These are phyloP conservation scores for Phyllosticta citrichinensis DNA, from an alignment of 2,329 filamentous ascomycete species.

Conservation along the genomic window DNA sequence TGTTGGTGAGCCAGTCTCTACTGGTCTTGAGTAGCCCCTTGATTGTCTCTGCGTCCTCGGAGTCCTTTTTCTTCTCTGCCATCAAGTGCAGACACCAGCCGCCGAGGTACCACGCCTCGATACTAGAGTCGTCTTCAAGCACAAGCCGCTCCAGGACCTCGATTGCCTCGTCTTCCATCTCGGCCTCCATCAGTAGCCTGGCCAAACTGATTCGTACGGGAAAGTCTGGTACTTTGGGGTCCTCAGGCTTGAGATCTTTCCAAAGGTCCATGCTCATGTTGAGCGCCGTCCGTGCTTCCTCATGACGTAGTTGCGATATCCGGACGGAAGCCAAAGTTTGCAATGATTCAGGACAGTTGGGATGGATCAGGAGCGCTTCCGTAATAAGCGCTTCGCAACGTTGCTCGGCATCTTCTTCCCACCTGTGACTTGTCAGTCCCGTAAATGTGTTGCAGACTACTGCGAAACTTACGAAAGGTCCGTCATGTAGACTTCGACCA, in stretches of 20 bases:
- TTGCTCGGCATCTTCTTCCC: constrained; percentile 81
- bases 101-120: constrained; percentile 94
- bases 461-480: constrained; percentile 61
- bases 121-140: constrained; percentile 81
- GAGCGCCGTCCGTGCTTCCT: constrained; percentile 73
- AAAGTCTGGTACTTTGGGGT: constrained; percentile 72
- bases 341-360: constrained; percentile 75
- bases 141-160: constrained; percentile 76
- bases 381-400: constrained; percentile 83
- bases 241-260: constrained; percentile 65
- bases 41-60: constrained; percentile 34
- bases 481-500: constrained; percentile 98
- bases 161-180: constrained; percentile 74
- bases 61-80: constrained; percentile 55
- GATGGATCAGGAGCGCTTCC: constrained; percentile 78
- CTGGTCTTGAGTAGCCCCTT: constrained; percentile 62
- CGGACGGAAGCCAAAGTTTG: constrained; percentile 91
- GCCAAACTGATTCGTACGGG: constrained; percentile 74
- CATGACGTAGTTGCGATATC: constrained; percentile 71
- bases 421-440: constrained; percentile 28
- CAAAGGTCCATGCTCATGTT: constrained; percentile 71
- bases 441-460: not conserved
- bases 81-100: constrained; percentile 84
- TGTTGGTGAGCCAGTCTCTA: constrained; percentile 72
- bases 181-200: constrained; percentile 80